A percentile compares a stretch with the other conserved stretches of the same genome.
phyloP scores from a whole-genome alignment of 2,329 filamentous ascomycete genomes.

The Claviceps digitariae region DNA sequence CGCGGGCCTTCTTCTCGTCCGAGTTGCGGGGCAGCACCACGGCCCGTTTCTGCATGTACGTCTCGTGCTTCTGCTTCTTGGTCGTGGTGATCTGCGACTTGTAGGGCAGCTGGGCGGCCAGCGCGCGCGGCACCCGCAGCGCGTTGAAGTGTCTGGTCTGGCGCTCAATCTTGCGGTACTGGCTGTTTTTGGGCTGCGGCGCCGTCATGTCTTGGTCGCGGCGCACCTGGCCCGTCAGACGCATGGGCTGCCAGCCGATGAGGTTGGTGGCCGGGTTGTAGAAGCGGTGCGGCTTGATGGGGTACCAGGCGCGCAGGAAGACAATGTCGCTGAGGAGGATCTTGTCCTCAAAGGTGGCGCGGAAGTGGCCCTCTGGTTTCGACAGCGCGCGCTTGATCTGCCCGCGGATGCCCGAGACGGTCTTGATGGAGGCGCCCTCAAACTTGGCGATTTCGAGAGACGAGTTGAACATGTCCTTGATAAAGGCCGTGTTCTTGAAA shows the following conservation, averaged over 20 bases:
- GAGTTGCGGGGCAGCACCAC: constrained; percentile 66
- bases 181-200: constrained; percentile 69
- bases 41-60: constrained; percentile 90
- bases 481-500: constrained; percentile 98
- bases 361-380: constrained; percentile 90
- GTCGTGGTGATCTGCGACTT: constrained; percentile 79
- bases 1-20: constrained; percentile 80
- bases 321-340: constrained; percentile 93
- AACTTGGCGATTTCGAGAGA: constrained; percentile 95
- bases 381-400: constrained; percentile 93
- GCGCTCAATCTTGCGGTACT: constrained; percentile 61
- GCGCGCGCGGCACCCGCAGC: constrained; percentile 60
- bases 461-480: constrained; percentile 95
- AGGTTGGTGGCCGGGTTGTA: constrained; percentile 95
- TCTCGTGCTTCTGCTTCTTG: constrained; percentile 65
- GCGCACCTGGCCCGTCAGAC: constrained; percentile 83
- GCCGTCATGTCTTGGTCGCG: constrained; percentile 61
- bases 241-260: constrained; percentile 86
- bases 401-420: constrained; percentile 86
- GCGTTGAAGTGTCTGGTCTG: constrained; percentile 64
- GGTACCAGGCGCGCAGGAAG: constrained; percentile 93
- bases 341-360: constrained; percentile 97
- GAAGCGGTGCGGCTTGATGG: constrained; percentile 87
- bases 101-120: constrained; percentile 78
- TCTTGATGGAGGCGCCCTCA: constrained; percentile 89